Evolutionary conservation across 441 rosid species (phyloP), one percentile per base, ranked within the genome.

Genomic region (Geranium incanum): DNA sequence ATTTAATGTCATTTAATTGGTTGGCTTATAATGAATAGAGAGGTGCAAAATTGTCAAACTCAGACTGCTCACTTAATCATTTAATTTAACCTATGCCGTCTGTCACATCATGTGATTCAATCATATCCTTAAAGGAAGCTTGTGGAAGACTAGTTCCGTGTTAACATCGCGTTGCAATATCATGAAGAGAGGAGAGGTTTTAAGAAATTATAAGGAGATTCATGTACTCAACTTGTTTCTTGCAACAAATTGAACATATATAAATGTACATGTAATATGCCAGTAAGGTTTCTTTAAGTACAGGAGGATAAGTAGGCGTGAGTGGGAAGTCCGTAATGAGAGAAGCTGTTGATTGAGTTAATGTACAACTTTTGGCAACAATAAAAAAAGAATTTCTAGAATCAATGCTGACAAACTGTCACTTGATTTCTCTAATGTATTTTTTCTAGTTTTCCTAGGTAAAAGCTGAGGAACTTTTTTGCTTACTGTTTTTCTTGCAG

Each of bases 401-500:
- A 60, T 23, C 28, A 60, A 60, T 16, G 52, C 6, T 50, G 59
- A 50, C 15, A 59, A 7, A 18, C 64, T 59, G 33, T 19, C 11
- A 16, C 19, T 28, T 59, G 64, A 5, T 59, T 18, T 59, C 9
- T 59, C 33, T 59, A 11, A 18, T 59, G 63, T 59, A 21, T 19
- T 60, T 50, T 50, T 12, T n/a, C 15, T 50, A 12, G 16, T 16
- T 60, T 60, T 15, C 13, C 65, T 2, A 6, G 18, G 1, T 15
- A 9, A 57, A 57, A 28, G 0, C 18, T 6, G 7, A 18, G 8
- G 63, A 57, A 18, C 28, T 57, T 57, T 16, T 57, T 9, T 15
- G 28, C 63, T 57, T 57, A 4, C 28, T 33, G 36, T 68, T 33
- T n/a, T 70, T 57, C 28, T 50, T 66, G 60, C 63, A 86, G 90